These are phyloP conservation scores for Salvia miltiorrhiza DNA, from an alignment of 257 asterid species.

Conservation along the genomic window DNA sequence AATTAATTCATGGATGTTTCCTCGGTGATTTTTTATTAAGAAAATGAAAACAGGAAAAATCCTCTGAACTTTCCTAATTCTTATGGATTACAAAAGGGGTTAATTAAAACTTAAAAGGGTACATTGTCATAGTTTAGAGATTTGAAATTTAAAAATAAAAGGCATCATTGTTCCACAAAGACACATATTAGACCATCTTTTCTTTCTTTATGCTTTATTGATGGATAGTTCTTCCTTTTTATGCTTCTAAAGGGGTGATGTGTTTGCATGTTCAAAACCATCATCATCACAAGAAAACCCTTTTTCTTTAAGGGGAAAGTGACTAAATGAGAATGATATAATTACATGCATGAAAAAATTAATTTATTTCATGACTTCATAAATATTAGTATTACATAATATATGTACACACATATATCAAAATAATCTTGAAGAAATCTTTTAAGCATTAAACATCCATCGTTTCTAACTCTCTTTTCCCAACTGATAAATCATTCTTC, in stretches of 20 bases:
- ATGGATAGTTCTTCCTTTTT: constrained; percentile 25
- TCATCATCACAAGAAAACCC: constrained; percentile 31
- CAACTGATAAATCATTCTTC: constrained; percentile 25
- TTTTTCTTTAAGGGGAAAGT: constrained; percentile 25
- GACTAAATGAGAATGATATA: constrained; percentile 13
- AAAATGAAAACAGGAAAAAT: neutral
- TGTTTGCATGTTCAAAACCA: constrained; percentile 43
- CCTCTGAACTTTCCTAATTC: neutral
- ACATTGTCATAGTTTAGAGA: constrained; percentile 1
- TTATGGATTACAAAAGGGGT: neutral
- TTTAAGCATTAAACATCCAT: neutral
- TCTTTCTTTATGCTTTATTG: constrained; percentile 34
- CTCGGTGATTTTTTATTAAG: neutral
- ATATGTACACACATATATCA: no score
- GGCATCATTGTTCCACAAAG: constrained; percentile 20
- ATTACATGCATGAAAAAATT: constrained; percentile 19
- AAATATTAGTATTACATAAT: neutral
- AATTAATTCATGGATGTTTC: constrained; percentile 1
- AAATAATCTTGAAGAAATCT: constrained; percentile 15
- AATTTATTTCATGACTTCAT: neutral
- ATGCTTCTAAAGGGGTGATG: constrained; percentile 38
- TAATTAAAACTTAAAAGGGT: neutral
- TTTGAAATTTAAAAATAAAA: constrained; percentile 20
- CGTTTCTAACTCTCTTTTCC: constrained; percentile 15
- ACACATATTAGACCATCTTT: constrained; percentile 9